Percentiles rank a stretch among this genome's conserved stretches.
Evolutionary conservation across 2,329 filamentous ascomycete genomes (phyloP).

Genomic region (Ophiostoma ulmi): DNA sequence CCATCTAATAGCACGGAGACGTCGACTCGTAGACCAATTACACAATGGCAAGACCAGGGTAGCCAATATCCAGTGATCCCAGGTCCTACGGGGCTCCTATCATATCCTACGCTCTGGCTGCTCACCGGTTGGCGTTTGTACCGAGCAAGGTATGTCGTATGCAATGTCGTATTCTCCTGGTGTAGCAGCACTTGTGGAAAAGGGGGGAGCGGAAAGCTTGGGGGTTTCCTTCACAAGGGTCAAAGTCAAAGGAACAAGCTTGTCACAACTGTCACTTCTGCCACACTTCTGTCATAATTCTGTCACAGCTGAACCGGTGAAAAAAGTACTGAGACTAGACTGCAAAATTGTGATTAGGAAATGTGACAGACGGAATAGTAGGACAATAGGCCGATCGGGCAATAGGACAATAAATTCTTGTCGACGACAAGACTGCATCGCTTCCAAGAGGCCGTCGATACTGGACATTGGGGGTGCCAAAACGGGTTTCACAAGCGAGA

Average conservation of each 20-base stretch:
- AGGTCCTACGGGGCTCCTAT: background rate
- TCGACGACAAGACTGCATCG: background rate
- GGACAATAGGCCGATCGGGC: too few relatives aligned
- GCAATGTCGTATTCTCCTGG: background rate
- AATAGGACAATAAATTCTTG: background rate
- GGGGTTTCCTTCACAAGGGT: background rate
- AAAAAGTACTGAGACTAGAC: background rate
- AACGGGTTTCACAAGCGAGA: background rate
- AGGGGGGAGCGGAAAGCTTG: background rate
- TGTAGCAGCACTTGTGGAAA: conserved; percentile 7
- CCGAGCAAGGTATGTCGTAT: background rate
- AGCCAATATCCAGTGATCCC: background rate
- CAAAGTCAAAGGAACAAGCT: background rate
- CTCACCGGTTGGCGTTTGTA: conserved; percentile 10
- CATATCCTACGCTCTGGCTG: background rate
- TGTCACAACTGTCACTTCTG: background rate
- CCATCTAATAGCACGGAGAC: background rate
- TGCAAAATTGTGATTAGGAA: background rate
- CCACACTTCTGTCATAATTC: too few relatives aligned
- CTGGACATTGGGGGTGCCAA: background rate
- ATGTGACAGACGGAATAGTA: background rate
- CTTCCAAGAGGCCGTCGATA: background rate
- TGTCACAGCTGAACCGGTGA: too few relatives aligned
- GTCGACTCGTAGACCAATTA: background rate
- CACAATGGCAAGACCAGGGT: background rate